These are phyloP conservation scores for Russula brevipes DNA, from an alignment of 768 basidiomycete species.

Conservation along the genomic window DNA sequence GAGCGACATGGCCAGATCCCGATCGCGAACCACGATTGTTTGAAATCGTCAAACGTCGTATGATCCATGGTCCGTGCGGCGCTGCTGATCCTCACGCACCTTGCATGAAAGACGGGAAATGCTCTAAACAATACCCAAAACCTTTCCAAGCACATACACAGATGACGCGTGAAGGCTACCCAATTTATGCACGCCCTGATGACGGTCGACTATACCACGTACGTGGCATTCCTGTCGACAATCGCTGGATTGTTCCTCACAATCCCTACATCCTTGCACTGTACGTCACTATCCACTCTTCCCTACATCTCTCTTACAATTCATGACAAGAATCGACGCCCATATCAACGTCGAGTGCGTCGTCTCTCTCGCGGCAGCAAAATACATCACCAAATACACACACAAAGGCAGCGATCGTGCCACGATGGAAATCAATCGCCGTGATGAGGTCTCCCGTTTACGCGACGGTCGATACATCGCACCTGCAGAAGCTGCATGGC, in stretches of 20 bases:
- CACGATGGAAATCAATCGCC: not conserved
- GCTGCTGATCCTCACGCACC: not conserved
- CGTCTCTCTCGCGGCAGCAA: not conserved
- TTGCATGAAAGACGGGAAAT: not conserved
- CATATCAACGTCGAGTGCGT: not conserved
- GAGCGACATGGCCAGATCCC: too few relatives aligned
- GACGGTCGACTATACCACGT: not conserved
- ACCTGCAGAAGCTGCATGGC: not conserved
- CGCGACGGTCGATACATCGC: not conserved
- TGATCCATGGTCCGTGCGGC: not conserved
- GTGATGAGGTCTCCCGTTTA: not conserved
- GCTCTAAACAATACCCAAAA: not conserved
- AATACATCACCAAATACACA: not conserved
- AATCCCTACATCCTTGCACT: not conserved
- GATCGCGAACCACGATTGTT: not conserved
- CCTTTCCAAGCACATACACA: not conserved
- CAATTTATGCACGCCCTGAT: not conserved
- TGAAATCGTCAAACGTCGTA: not conserved
- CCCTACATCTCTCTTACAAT: too few relatives aligned
- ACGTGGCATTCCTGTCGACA: not conserved
- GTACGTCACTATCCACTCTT: too few relatives aligned
- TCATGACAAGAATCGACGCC: not conserved
- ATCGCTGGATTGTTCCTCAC: not conserved
- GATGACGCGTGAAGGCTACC: not conserved
- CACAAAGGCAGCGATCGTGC: not conserved